Evolutionary conservation across 2,329 filamentous ascomycete species (phyloP).

Genomic region (Penicillium hesseltinei): DNA sequence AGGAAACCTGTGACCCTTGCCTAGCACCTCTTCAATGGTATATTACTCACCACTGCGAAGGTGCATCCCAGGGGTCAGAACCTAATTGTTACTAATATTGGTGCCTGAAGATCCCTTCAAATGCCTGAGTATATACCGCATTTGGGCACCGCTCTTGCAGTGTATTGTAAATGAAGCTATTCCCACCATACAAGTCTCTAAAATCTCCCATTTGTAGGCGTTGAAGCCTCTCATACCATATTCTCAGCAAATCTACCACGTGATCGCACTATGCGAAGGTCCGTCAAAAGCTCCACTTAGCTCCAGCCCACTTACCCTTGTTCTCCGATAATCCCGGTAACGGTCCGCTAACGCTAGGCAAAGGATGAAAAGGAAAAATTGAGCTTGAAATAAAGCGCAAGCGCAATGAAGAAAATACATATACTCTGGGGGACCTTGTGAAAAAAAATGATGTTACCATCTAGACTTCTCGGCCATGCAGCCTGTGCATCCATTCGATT

Average conservation of each 20-base stretch:
- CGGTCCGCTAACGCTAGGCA: not conserved
- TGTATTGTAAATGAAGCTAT: no score
- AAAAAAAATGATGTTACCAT: not conserved
- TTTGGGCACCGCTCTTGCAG: no score
- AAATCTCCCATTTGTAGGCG: no score
- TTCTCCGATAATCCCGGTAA: not conserved
- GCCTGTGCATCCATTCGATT: not conserved
- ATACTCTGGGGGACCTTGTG: not conserved
- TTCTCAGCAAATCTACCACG: not conserved
- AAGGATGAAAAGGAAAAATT: not conserved
- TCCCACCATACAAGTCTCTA: no score
- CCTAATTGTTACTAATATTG: no score
- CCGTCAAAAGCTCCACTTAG: not conserved
- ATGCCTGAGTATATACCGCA: no score
- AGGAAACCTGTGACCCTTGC: not conserved
- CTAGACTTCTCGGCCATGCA: not conserved
- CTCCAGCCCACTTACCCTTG: not conserved
- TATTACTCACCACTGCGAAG: not conserved
- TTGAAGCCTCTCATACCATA: no score
- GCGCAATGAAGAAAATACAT: not conserved
- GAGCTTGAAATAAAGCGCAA: not conserved
- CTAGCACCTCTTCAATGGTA: not conserved
- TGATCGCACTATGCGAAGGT: not conserved
- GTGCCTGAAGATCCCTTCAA: no score
- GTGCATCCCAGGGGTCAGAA: no score